Percentiles rank a stretch among this genome's conserved stretches.
Conservation (phyloP, 148 eudicot species). For the Drosera capensis region DNA sequence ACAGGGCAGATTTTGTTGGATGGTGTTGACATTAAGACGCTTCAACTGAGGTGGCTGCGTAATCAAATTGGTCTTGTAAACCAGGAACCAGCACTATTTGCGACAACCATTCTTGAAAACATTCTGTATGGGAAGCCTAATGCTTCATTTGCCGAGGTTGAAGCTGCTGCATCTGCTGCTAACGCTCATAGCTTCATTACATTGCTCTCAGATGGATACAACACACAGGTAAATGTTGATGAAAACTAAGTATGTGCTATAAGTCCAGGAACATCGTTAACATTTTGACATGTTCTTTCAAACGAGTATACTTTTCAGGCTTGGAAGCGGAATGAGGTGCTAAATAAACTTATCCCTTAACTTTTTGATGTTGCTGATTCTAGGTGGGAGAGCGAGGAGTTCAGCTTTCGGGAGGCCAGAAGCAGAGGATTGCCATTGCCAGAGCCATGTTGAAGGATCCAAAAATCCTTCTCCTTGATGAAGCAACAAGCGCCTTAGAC, state of each 20-base stretch:
- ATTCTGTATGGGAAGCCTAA: conserved; percentile 30
- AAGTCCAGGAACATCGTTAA: too few relatives aligned
- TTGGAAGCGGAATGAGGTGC: too few relatives aligned
- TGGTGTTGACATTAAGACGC: conserved; percentile 17
- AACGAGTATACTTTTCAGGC: too few relatives aligned
- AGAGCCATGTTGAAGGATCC: conserved; percentile 98
- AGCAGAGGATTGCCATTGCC: conserved; percentile 97
- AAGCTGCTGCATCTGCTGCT: conserved; percentile 21
- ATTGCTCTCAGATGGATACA: conserved; percentile 23
- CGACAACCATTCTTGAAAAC: conserved; percentile 21
- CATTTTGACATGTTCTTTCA: too few relatives aligned
- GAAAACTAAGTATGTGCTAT: too few relatives aligned
- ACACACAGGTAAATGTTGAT: conserved; percentile 36
- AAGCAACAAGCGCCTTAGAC: conserved; percentile 98
- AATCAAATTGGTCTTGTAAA: conserved; percentile 31
- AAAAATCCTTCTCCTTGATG: conserved; percentile 88
- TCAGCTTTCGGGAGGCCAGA: conserved; percentile 97
- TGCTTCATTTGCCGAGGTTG: conserved; percentile 21
- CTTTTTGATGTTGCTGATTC: background rate
- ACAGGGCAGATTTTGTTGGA: conserved; percentile 28
- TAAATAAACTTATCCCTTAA: background rate
- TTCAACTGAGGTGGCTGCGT: conserved; percentile 27
- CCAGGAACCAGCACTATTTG: conserved; percentile 28
- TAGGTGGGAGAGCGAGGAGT: conserved; percentile 96
- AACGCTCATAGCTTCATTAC: conserved; percentile 29